Conservation (phyloP, 1,139 yeast genomes). For the Scheffersomyces segobiensis region DNA sequence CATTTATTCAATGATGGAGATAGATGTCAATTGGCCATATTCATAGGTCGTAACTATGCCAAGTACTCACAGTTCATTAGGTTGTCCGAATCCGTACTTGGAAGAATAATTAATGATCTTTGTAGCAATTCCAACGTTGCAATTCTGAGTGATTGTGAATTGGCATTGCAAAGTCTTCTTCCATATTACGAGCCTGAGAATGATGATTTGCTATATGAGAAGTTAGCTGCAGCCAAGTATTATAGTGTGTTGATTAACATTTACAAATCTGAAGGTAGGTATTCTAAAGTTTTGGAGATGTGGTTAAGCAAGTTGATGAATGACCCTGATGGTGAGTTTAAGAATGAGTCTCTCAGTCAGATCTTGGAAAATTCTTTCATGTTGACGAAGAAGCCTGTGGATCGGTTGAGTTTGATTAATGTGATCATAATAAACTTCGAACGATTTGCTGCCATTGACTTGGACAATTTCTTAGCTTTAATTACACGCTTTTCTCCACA, state of each 20-base stretch:
- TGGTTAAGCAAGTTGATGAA: constrained; percentile 27
- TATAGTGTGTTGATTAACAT: constrained; percentile 58
- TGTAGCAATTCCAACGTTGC: constrained; percentile 44
- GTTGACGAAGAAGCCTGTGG: constrained; percentile 27
- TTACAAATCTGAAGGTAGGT: constrained; percentile 54
- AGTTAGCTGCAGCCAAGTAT: constrained; percentile 54
- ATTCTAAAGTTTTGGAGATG: constrained; percentile 46
- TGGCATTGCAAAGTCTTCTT: constrained; percentile 68
- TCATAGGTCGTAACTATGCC: constrained; percentile 73
- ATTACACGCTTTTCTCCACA: constrained; percentile 38
- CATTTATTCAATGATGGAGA: constrained; percentile 33
- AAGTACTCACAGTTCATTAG: constrained; percentile 78
- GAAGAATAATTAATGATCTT: constrained; percentile 48
- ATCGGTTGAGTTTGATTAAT: constrained; percentile 32
- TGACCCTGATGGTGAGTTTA: constrained; percentile 2
- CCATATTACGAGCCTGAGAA: constrained; percentile 62
- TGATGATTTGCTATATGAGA: constrained; percentile 45
- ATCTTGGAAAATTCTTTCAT: constrained; percentile 44
- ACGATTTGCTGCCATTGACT: constrained; percentile 33
- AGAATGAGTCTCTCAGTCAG: constrained; percentile 16
- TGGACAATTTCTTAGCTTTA: constrained; percentile 35
- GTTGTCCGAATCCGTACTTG: constrained; percentile 59
- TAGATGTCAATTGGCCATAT: constrained; percentile 54
- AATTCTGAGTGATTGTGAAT: constrained; percentile 61
- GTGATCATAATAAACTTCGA: constrained; percentile 40